phyloP scores from a whole-genome alignment of 192 early-diverging fungal genomes.

The Umbelopsis sp. region DNA sequence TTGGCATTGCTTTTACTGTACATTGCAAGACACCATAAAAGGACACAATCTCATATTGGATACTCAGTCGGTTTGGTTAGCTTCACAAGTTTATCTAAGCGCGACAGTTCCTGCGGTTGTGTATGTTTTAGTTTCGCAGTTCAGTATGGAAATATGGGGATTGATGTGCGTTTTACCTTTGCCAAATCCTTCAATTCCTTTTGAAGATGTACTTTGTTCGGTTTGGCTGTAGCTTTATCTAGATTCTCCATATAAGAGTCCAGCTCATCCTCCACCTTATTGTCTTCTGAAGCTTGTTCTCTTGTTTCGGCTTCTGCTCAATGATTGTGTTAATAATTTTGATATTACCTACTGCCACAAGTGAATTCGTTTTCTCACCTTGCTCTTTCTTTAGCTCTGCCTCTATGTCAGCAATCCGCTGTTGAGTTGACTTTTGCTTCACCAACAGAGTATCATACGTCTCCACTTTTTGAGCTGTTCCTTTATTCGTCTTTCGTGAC shows the following conservation, averaged over 20 bases:
- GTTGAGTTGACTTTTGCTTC: slow-evolving; percentile 44
- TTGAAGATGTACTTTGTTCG: slow-evolving; percentile 41
- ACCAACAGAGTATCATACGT: slow-evolving; percentile 65
- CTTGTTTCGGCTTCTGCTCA: slow-evolving; percentile 3
- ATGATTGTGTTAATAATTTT: background rate
- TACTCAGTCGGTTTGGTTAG: slow-evolving; percentile 49
- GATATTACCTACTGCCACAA: background rate
- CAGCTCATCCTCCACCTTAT: slow-evolving; percentile 57
- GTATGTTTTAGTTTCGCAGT: background rate
- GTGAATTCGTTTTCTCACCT: slow-evolving; percentile 26
- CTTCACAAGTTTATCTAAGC: slow-evolving; percentile 46
- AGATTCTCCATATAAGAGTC: slow-evolving; percentile 70
- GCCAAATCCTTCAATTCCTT: slow-evolving; percentile 47
- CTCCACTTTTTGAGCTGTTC: slow-evolving; percentile 53
- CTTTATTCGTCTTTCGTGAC: slow-evolving; percentile 35
- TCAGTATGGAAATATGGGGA: background rate
- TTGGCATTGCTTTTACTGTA: too few relatives aligned
- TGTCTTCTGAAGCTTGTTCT: background rate
- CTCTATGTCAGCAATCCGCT: slow-evolving; percentile 37
- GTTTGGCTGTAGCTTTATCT: slow-evolving; percentile 28
- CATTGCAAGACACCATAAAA: background rate
- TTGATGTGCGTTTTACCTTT: slow-evolving; percentile 37
- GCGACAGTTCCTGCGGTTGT: slow-evolving; percentile 40
- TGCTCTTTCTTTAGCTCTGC: slow-evolving; percentile 41
- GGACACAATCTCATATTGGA: too few relatives aligned